Conservation (phyloP, 352 stramenopile genomes). For the Phytophthora tubulina region DNA sequence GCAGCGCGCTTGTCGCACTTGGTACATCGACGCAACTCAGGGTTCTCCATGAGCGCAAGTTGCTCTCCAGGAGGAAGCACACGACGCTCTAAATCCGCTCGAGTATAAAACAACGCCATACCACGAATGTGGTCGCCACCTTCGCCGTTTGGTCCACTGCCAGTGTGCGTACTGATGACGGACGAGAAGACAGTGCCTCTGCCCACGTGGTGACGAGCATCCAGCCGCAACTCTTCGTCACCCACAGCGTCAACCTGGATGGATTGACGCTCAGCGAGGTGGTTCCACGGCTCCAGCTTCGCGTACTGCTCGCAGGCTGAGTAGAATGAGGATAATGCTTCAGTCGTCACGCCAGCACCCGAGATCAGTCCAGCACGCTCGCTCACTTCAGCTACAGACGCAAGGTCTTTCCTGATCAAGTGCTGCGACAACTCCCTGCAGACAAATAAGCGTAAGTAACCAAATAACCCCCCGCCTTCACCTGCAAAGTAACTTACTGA, state of each 20-base stretch:
- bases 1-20: conserved; percentile 83
- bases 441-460: conserved; percentile 4
- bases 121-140: conserved; percentile 73
- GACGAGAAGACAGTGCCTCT: conserved; percentile 78
- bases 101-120: conserved; percentile 84
- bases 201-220: conserved; percentile 65
- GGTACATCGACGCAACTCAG: conserved; percentile 72
- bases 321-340: conserved; percentile 72
- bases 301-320: conserved; percentile 73
- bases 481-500: conserved; percentile 55
- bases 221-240: conserved; percentile 68
- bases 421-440: conserved; percentile 81
- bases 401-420: conserved; percentile 84
- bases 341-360: conserved; percentile 60
- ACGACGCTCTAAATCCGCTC: conserved; percentile 75
- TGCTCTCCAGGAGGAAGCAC: conserved; percentile 74
- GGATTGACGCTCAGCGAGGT: conserved; percentile 76
- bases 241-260: conserved; percentile 80
- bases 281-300: conserved; percentile 72
- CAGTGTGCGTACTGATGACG: conserved; percentile 69
- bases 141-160: conserved; percentile 30
- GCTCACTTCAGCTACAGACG: conserved; percentile 79
- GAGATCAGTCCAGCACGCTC: conserved; percentile 72
- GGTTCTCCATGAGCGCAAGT: conserved; percentile 79
- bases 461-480: neutral